Base-by-base conservation (phyloP, 176 grass and related monocot species). In the Cenchrus fungigraminus region DNA sequence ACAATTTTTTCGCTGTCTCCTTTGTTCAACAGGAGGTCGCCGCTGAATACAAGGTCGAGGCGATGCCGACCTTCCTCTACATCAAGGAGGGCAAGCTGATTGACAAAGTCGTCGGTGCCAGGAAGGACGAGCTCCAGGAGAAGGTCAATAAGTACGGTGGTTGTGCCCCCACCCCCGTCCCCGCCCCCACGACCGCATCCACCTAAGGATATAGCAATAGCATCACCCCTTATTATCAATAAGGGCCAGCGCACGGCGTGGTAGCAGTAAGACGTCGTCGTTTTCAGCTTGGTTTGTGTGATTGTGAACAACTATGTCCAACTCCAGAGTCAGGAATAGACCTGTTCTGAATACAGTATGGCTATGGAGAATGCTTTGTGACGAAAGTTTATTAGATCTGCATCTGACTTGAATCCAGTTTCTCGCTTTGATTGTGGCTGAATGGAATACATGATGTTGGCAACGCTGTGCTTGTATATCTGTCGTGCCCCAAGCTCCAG, bases 51-150 rank as follows among this genome's bases (percentile, higher is more conserved):
- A 1, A 53, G 0, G 20, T 97, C 0, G 77, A 88, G 87, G 91
- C 94, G 2, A 94, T 97, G 94, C 94, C 91, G 0, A 94, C 89
- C 66, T 97, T 94, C 46, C 16, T 86, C 2, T 88, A 84, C 68
- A 6, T 90, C 73, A 97, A 93, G 82, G 53, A 84, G 0, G 91
- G 79, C 1, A 9, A 51, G 31, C 82, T 45, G 43, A 34, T 93
- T 0, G 70, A 91, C 15, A 88, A 50, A 0, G 20, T 93, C 1
- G 71, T 94, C 0, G 94, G 91, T 51, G 94, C 91, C 34, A 45
- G 0, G 54, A 94, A 94, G 82, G 94, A 92, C 0, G 87, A 90
- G 0, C 43, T 97, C 65, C 76, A 25, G 17, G 49, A 0, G 3
- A 88, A 29, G 58, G 82, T 97, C 1, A 12, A 16, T 40, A 16